phyloP scores from a whole-genome alignment of 495 filamentous ascomycete species.

The Aspergillus campestris region DNA sequence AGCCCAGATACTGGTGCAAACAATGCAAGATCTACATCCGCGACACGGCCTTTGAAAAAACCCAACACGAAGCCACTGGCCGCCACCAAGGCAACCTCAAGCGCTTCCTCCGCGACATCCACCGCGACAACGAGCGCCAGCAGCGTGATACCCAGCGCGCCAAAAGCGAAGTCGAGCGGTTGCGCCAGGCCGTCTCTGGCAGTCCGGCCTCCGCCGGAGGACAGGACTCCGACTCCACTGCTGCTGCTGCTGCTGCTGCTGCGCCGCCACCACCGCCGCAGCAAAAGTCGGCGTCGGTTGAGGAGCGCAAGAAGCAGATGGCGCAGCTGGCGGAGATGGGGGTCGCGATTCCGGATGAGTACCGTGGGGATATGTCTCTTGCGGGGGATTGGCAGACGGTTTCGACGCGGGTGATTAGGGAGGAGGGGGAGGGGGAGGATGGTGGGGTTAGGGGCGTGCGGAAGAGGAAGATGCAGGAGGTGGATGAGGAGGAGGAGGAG shows the following conservation, averaged over 20 bases:
- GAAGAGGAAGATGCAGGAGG: constrained; percentile 60
- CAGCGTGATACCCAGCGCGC: constrained; percentile 72
- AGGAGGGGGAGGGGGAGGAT: constrained; percentile 34
- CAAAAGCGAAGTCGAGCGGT: constrained; percentile 74
- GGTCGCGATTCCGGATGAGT: constrained; percentile 73
- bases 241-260: constrained; percentile 14
- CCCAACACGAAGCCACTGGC: constrained; percentile 82
- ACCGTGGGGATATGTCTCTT: constrained; percentile 71
- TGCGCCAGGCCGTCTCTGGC: constrained; percentile 66
- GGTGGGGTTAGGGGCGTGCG: constrained; percentile 42
- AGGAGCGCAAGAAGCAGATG: constrained; percentile 75
- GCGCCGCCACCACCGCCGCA: constrained; percentile 14
- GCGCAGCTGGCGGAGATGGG: constrained; percentile 84
- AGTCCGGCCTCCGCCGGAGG: constrained; percentile 15
- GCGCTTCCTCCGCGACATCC: constrained; percentile 81
- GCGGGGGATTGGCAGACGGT: constrained; percentile 85
- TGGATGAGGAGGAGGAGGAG: constrained; percentile 47
- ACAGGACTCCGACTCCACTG: constrained; percentile 9
- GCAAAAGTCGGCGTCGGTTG: constrained; percentile 40
- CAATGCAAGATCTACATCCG: constrained; percentile 86
- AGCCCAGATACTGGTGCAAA: constrained; percentile 96
- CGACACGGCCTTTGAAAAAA: constrained; percentile 82
- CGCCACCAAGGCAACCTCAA: constrained; percentile 87
- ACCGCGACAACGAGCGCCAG: constrained; percentile 68
- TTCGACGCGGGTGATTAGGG: constrained; percentile 40